phyloP scores from a whole-genome alignment of 345 rosid genomes.

The Citrus australasica region DNA sequence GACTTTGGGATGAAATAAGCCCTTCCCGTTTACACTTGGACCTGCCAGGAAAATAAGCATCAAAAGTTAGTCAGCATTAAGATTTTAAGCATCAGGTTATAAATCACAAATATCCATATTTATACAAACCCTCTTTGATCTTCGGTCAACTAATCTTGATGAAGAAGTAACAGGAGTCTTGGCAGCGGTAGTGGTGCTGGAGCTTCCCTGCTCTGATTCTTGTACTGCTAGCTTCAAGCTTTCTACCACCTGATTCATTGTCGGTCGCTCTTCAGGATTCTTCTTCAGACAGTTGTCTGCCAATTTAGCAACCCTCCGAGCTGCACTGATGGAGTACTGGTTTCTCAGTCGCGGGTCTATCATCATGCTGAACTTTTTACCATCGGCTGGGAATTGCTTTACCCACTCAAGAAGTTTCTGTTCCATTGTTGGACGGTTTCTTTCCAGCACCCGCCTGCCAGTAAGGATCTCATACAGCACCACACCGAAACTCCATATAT shows the following conservation, averaged over 20 bases:
- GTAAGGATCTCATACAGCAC: slow-evolving; percentile 93
- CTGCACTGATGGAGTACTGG: slow-evolving; percentile 40
- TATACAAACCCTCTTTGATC: slow-evolving; percentile 12
- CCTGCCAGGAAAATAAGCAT: slow-evolving; percentile 14
- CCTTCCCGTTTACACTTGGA: neutral
- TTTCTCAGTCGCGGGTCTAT: slow-evolving; percentile 70
- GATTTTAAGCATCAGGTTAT: neutral
- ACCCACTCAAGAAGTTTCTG: slow-evolving; percentile 92
- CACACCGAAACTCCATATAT: slow-evolving; percentile 86
- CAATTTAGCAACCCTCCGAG: slow-evolving; percentile 52
- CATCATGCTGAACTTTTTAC: slow-evolving; percentile 68
- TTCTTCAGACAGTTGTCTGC: slow-evolving; percentile 80
- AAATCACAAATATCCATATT: neutral
- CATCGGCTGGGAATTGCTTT: slow-evolving; percentile 61
- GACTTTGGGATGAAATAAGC: neutral
- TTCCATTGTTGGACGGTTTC: slow-evolving; percentile 55
- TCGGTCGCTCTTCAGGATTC: slow-evolving; percentile 66
- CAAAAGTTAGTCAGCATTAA: neutral
- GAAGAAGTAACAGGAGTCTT: slow-evolving; percentile 5
- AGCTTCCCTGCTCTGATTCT: slow-evolving; percentile 34
- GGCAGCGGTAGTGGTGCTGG: slow-evolving; percentile 1
- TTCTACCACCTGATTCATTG: slow-evolving; percentile 57
- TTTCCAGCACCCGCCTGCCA: slow-evolving; percentile 72
- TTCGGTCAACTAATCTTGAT: slow-evolving; percentile 2
- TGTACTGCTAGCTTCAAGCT: slow-evolving; percentile 52